A percentile compares a stretch with the other conserved stretches of the same genome.
phyloP scores from a whole-genome alignment of 2,329 filamentous ascomycete genomes.

The Coleophoma eucalyptorum region DNA sequence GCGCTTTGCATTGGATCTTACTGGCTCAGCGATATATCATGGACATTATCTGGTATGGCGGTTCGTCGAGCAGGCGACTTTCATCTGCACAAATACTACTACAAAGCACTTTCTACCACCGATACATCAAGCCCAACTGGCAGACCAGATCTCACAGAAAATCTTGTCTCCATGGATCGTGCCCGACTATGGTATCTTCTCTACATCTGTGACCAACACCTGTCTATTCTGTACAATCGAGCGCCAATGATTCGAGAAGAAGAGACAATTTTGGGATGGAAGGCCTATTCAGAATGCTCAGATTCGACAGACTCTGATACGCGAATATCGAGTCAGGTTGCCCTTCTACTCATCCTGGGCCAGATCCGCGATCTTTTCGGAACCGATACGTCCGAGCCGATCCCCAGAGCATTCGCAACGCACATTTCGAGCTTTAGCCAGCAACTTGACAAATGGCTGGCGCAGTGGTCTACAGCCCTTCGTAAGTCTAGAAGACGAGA shows the following conservation, averaged over 20 bases:
- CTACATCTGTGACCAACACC: constrained; percentile 61
- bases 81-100: constrained; percentile 40
- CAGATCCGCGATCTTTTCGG: constrained; percentile 53
- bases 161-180: constrained; percentile 41
- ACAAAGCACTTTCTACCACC: background rate
- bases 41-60: constrained; percentile 38
- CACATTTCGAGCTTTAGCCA: constrained; percentile 26
- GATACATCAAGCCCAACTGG: constrained; percentile 40
- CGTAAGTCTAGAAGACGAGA: constrained; percentile 15
- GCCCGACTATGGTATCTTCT: constrained; percentile 58
- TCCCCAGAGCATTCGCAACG: constrained; percentile 32
- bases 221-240: constrained; percentile 58
- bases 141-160: constrained; percentile 24
- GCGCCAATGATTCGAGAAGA: constrained; percentile 57
- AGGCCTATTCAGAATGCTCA: constrained; percentile 44
- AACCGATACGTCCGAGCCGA: constrained; percentile 43
- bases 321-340: constrained; percentile 53
- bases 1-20: constrained; percentile 51
- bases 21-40: constrained; percentile 49
- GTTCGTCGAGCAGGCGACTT: constrained; percentile 42
- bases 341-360: constrained; percentile 54
- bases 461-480: constrained; percentile 29
- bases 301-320: constrained; percentile 48
- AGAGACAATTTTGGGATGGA: constrained; percentile 50
- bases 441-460: constrained; percentile 29